Evolutionary conservation across 441 rosid species (phyloP), one percentile per base, ranked within the genome.

Genomic region (Aleurites moluccanus): DNA sequence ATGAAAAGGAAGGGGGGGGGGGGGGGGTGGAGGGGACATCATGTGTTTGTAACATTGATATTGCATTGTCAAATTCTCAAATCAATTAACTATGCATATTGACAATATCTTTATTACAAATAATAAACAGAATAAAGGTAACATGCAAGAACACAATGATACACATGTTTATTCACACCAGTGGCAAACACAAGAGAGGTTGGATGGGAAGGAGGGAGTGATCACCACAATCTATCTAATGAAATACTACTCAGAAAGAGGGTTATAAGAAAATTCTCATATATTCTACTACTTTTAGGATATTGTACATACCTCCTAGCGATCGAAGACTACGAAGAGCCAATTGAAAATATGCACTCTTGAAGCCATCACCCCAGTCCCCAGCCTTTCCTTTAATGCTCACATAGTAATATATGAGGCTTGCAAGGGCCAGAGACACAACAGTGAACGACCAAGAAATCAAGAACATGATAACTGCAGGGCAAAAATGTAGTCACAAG

Each of bases 291-390:
- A 33, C 57, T 15, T 44, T 21, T 35, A 20, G 77, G 52, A 70
- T 35, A 27, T 64, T 15, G 63, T 14, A 81, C 77, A 14, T 86
- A 96, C 99, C 99, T 90, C 99, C 99, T 38, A 96, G 85, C 15
- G 99, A 93, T 76, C 99, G 92, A 75, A 96, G 98, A 86, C 99
- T 96, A 49, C 98, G 97, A 62, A 96, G 99, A 74, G 99, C 99
- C 78, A 93, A 84, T 81, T 96, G 99, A 80, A 96, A 96, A 86
- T 96, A 96, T 59, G 99, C 99, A 86, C 99, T 96, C 86, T 96
- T 96, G 88, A 96, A 91, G 82, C 99, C 99, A 75, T 96, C 99
- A 11, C 98, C 99, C 99, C 99, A 96, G 83, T 96, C 98, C 77
- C 98, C 99, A 59, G 97, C 99, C 83, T 96, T 96, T 72, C 99